These are phyloP conservation scores for Penicillium sp. DNA, from an alignment of 2,329 filamentous ascomycete genomes.

Conservation along the genomic window DNA sequence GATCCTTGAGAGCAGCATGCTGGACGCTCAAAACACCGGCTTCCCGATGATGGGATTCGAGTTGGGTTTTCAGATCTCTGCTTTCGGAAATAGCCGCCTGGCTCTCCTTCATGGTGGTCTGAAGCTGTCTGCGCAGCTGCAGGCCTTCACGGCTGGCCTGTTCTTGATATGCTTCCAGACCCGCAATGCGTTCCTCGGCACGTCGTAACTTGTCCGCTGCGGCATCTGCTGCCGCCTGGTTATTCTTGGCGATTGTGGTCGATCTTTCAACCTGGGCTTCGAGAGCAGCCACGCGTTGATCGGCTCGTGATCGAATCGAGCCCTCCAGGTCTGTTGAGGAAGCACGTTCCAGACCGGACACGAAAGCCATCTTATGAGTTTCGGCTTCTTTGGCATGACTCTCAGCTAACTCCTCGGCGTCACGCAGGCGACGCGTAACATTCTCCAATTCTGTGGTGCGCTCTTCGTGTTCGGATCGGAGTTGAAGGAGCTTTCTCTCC, in stretches of 20 bases:
- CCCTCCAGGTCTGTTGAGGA: constrained; percentile 43
- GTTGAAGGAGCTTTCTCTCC: constrained; percentile 70
- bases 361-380: constrained; percentile 76
- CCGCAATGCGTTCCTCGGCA: constrained; percentile 94
- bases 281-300: constrained; percentile 65
- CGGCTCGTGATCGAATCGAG: constrained; percentile 38
- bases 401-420: constrained; percentile 84
- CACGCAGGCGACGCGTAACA: constrained; percentile 69
- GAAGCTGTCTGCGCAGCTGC: constrained; percentile 82
- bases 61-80: constrained; percentile 74
- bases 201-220: constrained; percentile 85
- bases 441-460: constrained; percentile 73
- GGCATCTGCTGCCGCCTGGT: constrained; percentile 80
- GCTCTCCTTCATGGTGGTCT: constrained; percentile 76
- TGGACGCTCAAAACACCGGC: constrained; percentile 91
- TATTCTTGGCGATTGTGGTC: constrained; percentile 77
- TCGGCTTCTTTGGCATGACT: constrained; percentile 83
- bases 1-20: constrained; percentile 87
- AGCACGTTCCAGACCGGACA: constrained; percentile 77
- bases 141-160: constrained; percentile 93
- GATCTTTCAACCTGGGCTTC: constrained; percentile 77
- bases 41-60: constrained; percentile 84
- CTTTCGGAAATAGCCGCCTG: constrained; percentile 79
- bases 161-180: constrained; percentile 94
- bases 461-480: constrained; percentile 80